A percentile compares a stretch with the other conserved stretches of the same genome.
Conservation (phyloP, 1,139 yeast genomes). For the Hemisphaericaspora xylanilytica region DNA sequence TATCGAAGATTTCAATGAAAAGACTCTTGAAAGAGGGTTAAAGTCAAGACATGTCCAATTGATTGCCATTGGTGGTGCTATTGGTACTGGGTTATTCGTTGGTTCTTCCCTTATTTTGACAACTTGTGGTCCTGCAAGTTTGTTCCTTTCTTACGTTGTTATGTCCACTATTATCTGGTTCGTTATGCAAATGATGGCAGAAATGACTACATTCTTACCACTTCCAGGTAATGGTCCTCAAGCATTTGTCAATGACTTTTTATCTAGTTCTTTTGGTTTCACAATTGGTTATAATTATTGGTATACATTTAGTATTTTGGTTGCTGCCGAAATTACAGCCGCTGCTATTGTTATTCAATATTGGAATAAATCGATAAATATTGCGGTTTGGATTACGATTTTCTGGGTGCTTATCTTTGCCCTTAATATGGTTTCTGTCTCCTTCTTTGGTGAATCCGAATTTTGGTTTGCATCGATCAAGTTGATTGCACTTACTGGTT, state of each 20-base stretch:
- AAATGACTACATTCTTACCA: conserved; percentile 61
- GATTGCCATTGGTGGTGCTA: conserved; percentile 40
- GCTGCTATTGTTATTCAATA: conserved; percentile 53
- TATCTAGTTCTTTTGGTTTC: conserved; percentile 40
- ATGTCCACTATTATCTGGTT: conserved; percentile 53
- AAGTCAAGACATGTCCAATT: conserved; percentile 39
- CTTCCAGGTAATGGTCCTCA: conserved; percentile 45
- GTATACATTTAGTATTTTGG: conserved; percentile 49
- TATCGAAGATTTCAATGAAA: conserved; percentile 17
- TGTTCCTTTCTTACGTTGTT: conserved; percentile 46
- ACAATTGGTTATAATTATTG: conserved; percentile 51
- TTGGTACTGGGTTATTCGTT: conserved; percentile 44
- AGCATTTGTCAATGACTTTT: conserved; percentile 35
- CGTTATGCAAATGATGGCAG: conserved; percentile 59
- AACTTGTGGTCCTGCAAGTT: conserved; percentile 50
- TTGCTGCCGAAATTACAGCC: conserved; percentile 52
- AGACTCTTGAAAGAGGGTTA: conserved; percentile 33
- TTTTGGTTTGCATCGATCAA: conserved; percentile 64
- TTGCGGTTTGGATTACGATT: conserved; percentile 58
- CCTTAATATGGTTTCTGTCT: conserved; percentile 46
- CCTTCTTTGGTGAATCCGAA: conserved; percentile 62
- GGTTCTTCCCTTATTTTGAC: conserved; percentile 49
- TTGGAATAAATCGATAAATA: conserved; percentile 52
- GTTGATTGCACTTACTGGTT: conserved; percentile 35
- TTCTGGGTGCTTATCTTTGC: conserved; percentile 37